Base-by-base conservation (phyloP, 257 asterid genomes). In the Paraleonurus japonicus region DNA sequence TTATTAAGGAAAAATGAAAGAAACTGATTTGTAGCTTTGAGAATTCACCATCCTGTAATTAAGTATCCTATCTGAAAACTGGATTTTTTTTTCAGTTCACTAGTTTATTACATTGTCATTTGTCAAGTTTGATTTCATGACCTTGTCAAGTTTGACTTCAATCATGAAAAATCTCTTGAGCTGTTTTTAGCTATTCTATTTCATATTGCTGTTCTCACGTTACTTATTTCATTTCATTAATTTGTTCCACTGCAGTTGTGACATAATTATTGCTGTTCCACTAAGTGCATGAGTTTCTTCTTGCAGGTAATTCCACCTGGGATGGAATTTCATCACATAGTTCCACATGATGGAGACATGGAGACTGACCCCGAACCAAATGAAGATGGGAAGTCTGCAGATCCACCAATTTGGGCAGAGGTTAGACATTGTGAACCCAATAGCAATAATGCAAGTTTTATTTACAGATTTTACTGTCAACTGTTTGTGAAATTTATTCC, bases 281-380 rank as follows among this genome's bases (percentile, higher is more conserved):
- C 32, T 77, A 67, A 83, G 70, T 35, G 73, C 61, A 15, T 28
- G 47, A 69, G 53, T 75, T 74, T 57, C 72, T 72, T 37, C 37
- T 63, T 85, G 81, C 80, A 94, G 97, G 99, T 91, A 41, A 94
- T 94, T 61, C 91, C 99, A 19, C 99, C 99, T 67, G 99, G 99
- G 50, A 94, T 94, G 99, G 99, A 94, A 79, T 94, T 94, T 81
- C 91, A 94, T 83, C 95, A 91, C 84, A 90, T 94, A 79, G 83
- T 88, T 68, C 97, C 96, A 37, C 96, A 89, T 75, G 99, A 91
- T 65, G 95, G 97, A 70, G 98, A 90, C 75, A 70, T 85, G 79
- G 97, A 89, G 75, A 81, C 84, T 78, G 97, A 91, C 69, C 60
- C 83, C 8, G 99, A 94, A 83, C 82, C 78, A 80, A 84, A 80